Base-by-base conservation (phyloP, 1,284 basidiomycete genomes). In the Ganoderma multipileum region DNA sequence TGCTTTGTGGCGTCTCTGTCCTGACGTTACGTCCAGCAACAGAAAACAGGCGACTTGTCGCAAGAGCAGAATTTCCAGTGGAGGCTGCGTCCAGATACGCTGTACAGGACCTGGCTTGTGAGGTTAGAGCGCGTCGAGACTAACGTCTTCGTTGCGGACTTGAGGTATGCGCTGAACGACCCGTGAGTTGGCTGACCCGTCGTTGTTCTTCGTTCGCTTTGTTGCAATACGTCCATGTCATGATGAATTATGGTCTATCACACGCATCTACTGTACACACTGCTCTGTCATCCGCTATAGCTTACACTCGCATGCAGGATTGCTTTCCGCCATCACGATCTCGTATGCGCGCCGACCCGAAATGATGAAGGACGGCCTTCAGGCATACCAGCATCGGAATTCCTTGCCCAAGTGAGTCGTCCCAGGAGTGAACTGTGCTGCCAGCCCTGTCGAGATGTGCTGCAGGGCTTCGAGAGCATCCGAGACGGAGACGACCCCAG, bases 61-160 rank as follows among this genome's bases (percentile, higher is more conserved):
- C 26, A 2, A 1, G 57, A 16, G 18, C 44, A 11, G 9, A 61
- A 59, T 38, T 68, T 61, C 38, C 26, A 52, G 8, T 72, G 69
- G 67, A 30, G 50, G 3, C 52, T 72, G 42, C 63, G 67, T 18
- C 69, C 57, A 0, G 71, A 72, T 36, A 65, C 65, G 30, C 67
- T 70, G 23, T 68, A 69, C 38, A 58, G 65, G 18, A 67, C 70
- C 20, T 72, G 71, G 71, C 69, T 72, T 6, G 23, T 59, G 2
- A 66, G 67, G 1, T 42, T 72, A 1, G 71, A 72, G 57, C 69
- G 69, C 36, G 66, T 68, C 28, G 71, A 69, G 58, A 67, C 63
- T 58, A 61, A 70, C 30, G 61, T 70, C n/a, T 70, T 69, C 61
- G 61, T 65, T 11, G 71, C 66, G 8, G 65, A 69, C 30, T 30